Conservation (phyloP, 192 early-diverging fungal genomes). For the Umbelopsis isabellina region DNA sequence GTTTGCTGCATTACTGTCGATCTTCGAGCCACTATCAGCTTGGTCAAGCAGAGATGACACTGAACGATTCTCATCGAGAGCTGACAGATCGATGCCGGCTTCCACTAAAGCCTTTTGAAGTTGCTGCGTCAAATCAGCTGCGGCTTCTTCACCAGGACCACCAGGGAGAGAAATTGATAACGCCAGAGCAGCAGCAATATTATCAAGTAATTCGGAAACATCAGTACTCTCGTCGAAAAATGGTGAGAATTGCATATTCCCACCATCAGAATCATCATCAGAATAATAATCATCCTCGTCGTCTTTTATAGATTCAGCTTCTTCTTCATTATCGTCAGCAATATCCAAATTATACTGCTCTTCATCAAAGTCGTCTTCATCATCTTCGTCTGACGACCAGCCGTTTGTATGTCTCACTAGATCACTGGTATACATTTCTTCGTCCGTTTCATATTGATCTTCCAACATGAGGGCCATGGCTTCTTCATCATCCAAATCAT, state of each 20-base stretch:
- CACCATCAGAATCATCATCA: neutral
- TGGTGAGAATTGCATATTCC: neutral
- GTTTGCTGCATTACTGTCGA: neutral
- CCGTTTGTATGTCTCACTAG: neutral
- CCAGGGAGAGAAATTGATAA: slow-evolving; percentile 6
- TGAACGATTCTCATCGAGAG: neutral
- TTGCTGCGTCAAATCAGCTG: slow-evolving; percentile 5
- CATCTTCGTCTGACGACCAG: slow-evolving; percentile 33
- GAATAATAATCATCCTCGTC: slow-evolving; percentile 26
- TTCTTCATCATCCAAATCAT: slow-evolving; percentile 19
- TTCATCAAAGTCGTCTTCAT: slow-evolving; percentile 33
- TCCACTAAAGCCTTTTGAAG: slow-evolving; percentile 14
- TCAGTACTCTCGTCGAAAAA: slow-evolving; percentile 11
- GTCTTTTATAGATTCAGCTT: slow-evolving; percentile 25
- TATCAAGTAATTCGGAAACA: slow-evolving; percentile 5
- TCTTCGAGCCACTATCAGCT: neutral
- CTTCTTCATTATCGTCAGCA: slow-evolving; percentile 13
- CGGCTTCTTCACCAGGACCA: neutral
- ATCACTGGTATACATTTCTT: slow-evolving; percentile 4
- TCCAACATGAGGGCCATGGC: slow-evolving; percentile 10
- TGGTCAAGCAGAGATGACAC: neutral
- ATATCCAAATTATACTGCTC: neutral
- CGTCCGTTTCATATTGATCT: slow-evolving; percentile 4
- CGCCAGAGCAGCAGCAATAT: slow-evolving; percentile 7
- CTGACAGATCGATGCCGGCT: slow-evolving; percentile 16